Conservation (phyloP, 2,329 filamentous ascomycete species). For the Hawksworthiomyces lignivorus region DNA sequence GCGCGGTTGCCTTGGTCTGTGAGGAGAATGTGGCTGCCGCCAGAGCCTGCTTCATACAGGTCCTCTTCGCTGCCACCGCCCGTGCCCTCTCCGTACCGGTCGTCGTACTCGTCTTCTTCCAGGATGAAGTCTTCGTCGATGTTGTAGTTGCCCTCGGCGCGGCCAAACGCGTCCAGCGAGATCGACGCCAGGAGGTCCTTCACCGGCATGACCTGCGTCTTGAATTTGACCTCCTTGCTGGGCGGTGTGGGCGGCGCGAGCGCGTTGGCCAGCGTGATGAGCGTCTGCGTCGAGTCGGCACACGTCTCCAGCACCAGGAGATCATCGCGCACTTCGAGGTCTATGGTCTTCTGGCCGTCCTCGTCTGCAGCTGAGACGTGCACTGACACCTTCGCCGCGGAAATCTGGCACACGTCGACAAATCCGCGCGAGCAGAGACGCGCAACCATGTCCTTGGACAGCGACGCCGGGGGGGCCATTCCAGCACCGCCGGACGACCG, state of each 20-base stretch:
- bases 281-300: constrained; percentile 91
- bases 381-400: constrained; percentile 64
- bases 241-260: constrained; percentile 78
- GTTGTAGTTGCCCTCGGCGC: constrained; percentile 52
- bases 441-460: constrained; percentile 43
- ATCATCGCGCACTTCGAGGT: constrained; percentile 77
- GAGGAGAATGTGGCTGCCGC: constrained; percentile 5
- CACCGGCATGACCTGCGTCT: constrained; percentile 78
- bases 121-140: constrained; percentile 56
- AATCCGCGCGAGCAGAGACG: constrained; percentile 62
- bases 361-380: constrained; percentile 46
- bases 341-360: constrained; percentile 56
- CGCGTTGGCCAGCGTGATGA: constrained; percentile 71
- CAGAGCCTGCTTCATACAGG: constrained; percentile 14
- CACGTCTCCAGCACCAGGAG: constrained; percentile 89
- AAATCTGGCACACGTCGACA: constrained; percentile 80
- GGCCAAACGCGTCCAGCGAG: constrained; percentile 72
- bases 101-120: constrained; percentile 38
- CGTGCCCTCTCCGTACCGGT: constrained; percentile 13
- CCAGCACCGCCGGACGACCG: constrained; percentile 12
- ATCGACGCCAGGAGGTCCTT: constrained; percentile 86
- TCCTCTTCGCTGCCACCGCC: constrained; percentile 21
- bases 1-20: constrained; percentile 1
- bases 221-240: constrained; percentile 75
- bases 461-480: constrained; percentile 21